These are phyloP conservation scores for Juglanconis sp. DNA, from an alignment of 2,329 filamentous ascomycete species.

Conservation along the genomic window DNA sequence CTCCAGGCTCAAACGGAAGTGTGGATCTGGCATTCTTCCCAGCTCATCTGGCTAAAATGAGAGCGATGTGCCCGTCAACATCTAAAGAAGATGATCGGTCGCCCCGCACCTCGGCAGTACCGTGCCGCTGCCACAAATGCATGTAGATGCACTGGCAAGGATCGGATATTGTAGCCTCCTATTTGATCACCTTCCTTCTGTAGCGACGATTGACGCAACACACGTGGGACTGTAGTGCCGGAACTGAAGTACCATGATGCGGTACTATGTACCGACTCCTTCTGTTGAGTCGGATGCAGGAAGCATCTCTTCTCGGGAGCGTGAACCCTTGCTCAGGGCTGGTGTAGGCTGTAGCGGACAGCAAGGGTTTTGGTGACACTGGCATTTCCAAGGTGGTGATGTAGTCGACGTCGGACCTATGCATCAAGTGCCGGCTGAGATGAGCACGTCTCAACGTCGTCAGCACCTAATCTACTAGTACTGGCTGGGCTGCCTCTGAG, in stretches of 20 bases:
- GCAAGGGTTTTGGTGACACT: neutral
- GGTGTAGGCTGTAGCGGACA: no score
- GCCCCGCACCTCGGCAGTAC: neutral
- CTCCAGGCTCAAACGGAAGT: no score
- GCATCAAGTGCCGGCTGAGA: neutral
- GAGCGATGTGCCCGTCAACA: no score
- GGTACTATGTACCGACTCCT: neutral
- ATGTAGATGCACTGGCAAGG: neutral
- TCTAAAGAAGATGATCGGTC: neutral
- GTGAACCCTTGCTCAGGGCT: neutral
- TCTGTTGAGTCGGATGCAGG: neutral
- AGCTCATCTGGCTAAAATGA: neutral
- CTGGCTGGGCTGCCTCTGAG: neutral
- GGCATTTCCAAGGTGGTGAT: neutral
- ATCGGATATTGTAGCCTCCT: neutral
- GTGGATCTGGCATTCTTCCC: no score
- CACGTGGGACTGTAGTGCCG: neutral
- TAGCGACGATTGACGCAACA: no score
- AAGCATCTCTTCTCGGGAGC: neutral
- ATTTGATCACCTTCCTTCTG: neutral
- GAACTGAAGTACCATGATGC: neutral
- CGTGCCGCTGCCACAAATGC: neutral
- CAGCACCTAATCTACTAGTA: neutral
- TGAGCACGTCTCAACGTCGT: neutral
- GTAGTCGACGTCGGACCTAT: neutral